Base-by-base conservation (phyloP, 108 stramenopile genomes). In the Stephanodiscus triporus region DNA sequence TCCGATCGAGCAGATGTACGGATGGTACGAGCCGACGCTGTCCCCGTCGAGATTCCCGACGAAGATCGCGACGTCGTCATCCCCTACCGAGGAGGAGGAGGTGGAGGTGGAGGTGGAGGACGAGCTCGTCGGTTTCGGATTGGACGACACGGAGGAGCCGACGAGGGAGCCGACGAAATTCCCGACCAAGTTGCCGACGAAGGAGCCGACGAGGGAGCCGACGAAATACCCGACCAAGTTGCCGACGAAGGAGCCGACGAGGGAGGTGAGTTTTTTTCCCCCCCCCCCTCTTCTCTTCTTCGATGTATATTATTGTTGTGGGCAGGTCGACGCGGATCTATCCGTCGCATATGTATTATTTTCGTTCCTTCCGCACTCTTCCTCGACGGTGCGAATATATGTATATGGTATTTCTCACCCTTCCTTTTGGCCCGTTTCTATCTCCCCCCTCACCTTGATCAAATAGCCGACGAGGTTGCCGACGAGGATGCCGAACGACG, bases 201-300 rank as follows among this genome's bases (percentile, higher is more conserved):
- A 22, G 23, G 20, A 22, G 11, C 57, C 53, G 30, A 70, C 73
- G 16, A 34, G 43, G 14, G 23, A 50, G 24, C 80, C 80, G 11
- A 81, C 80, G 34, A 65, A 64, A 16, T 48, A 63, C 27, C 81
- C 81, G 1, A 77, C 81, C 17, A 58, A 34, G 24, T 66, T 58
- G 27, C 81, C 81, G 26, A 78, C 77, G 32, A 50, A 20, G 47
- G 73, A 55, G 48, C 77, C 80, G 36, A 40, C 60, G 37, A 9
- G 9, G 36, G 60, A 36, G 60, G 56, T 57, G 26, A 57, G 56
- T 29, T 32, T 24, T 30, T 27, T 1, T 53, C 20, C 24, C 20
- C 23, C 24, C 24, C 24, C 20, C 23, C 51, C 24, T 6, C 51
- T 20, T 42, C 10, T n/a, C n/a, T n/a, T n/a, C n/a, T n/a, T n/a